A percentile compares a stretch with the other conserved stretches of the same genome.
Evolutionary conservation across 2,329 filamentous ascomycete species (phyloP).

Genomic region (Neocatenulostroma microsporum): DNA sequence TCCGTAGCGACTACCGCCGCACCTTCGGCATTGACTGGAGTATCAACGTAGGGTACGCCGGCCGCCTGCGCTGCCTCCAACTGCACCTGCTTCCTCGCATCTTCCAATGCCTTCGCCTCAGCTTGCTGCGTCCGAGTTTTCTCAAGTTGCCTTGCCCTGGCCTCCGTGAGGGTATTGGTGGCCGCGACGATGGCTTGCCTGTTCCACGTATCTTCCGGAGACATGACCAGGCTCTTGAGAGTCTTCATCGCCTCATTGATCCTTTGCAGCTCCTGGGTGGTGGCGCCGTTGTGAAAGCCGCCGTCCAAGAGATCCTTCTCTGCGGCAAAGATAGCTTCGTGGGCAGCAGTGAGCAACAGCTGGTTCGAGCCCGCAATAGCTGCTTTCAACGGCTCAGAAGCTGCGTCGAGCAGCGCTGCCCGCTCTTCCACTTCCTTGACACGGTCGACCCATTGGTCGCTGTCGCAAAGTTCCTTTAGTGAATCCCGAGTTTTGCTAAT

Average conservation of each 20-base stretch:
- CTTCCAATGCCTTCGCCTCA: slow-evolving; percentile 8
- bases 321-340: slow-evolving; percentile 30
- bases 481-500: slow-evolving; percentile 22
- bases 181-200: slow-evolving; percentile 23
- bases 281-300: slow-evolving; percentile 9
- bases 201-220: slow-evolving; percentile 26
- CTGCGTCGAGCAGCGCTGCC: slow-evolving; percentile 15
- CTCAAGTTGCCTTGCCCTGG: slow-evolving; percentile 15
- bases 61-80: background rate
- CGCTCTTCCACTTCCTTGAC: slow-evolving; percentile 17
- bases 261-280: slow-evolving; percentile 14
- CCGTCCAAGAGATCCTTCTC: slow-evolving; percentile 26
- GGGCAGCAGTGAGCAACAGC: slow-evolving; percentile 25
- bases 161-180: slow-evolving; percentile 23
- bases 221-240: slow-evolving; percentile 27
- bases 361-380: slow-evolving; percentile 22
- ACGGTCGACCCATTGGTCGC: slow-evolving; percentile 14
- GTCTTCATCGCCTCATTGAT: slow-evolving; percentile 19
- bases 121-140: slow-evolving; percentile 12
- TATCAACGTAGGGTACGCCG: background rate
- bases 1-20: background rate
- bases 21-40: background rate
- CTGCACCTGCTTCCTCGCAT: background rate
- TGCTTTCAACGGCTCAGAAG: slow-evolving; percentile 18
- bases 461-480: slow-evolving; percentile 22